A percentile compares a stretch with the other conserved stretches of the same genome.
Conservation (phyloP, 768 basidiomycete species). For the Sporobolomyces pararoseus region DNA sequence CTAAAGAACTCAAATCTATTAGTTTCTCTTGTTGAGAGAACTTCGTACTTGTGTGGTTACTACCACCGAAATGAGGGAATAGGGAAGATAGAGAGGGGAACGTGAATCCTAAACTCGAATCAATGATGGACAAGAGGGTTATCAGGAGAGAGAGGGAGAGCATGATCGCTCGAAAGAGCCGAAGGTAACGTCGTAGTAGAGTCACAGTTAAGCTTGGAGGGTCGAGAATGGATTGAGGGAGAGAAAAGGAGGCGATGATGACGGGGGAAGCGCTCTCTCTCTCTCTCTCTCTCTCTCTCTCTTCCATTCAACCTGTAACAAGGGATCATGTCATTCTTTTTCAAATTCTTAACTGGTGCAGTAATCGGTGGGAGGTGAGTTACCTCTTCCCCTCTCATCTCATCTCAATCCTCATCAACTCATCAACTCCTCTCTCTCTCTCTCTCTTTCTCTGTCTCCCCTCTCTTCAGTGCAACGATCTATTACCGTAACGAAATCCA, state of each 20-base stretch:
- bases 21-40: slow-evolving; percentile 75
- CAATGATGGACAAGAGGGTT: not conserved
- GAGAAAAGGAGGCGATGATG: not conserved
- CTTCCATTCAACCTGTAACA: not conserved
- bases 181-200: not conserved
- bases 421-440: not conserved
- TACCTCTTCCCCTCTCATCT: not conserved
- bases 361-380: slow-evolving; percentile 25
- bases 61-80: too few relatives aligned
- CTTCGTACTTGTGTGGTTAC: slow-evolving; percentile 56
- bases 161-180: not conserved
- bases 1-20: slow-evolving; percentile 72
- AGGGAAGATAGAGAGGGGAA: not conserved
- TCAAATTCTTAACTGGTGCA: slow-evolving; percentile 22
- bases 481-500: slow-evolving; percentile 29
- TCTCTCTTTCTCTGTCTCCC: not conserved
- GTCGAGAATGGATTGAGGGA: not conserved
- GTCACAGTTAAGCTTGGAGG: not conserved
- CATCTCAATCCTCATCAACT: not conserved
- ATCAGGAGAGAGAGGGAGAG: not conserved
- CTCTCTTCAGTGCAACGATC: not conserved
- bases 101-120: not conserved
- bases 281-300: not conserved
- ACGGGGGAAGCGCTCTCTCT: not conserved
- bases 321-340: slow-evolving; percentile 32